Percentiles rank a stretch among this genome's conserved stretches.
Evolutionary conservation across 164 flowering plant genomes (phyloP).

Genomic region (Buxus sempervirens): DNA sequence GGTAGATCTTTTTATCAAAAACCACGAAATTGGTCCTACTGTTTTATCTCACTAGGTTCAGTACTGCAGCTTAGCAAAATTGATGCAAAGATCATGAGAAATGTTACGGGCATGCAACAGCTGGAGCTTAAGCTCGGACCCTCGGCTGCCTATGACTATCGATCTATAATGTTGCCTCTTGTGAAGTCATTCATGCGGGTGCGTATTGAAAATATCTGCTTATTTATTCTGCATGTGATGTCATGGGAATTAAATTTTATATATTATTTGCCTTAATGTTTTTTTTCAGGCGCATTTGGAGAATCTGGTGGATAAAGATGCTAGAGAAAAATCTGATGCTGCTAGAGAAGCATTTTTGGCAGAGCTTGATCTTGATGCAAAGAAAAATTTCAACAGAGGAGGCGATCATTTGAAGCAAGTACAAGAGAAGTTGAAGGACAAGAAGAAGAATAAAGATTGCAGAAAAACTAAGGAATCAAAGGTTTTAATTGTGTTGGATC

Average conservation of each 20-base stretch:
- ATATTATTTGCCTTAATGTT: slow-evolving; percentile 9
- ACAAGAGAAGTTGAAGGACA: slow-evolving; percentile 77
- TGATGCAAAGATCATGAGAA: slow-evolving; percentile 79
- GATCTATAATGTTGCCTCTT: slow-evolving; percentile 63
- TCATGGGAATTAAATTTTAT: neutral
- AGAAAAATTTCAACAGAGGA: slow-evolving; percentile 49
- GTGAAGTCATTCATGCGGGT: slow-evolving; percentile 83
- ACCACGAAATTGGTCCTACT: neutral
- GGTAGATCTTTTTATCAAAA: slow-evolving; percentile 6
- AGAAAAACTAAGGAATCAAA: slow-evolving; percentile 68
- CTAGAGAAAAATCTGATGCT: slow-evolving; percentile 95
- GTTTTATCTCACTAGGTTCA: slow-evolving; percentile 23
- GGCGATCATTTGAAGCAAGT: slow-evolving; percentile 44
- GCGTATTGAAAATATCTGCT: slow-evolving; percentile 21
- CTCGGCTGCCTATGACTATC: slow-evolving; percentile 67
- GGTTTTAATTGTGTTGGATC: slow-evolving; percentile 38
- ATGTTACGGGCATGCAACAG: slow-evolving; percentile 69
- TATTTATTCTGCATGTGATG: neutral
- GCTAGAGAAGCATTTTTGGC: slow-evolving; percentile 94
- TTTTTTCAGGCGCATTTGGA: slow-evolving; percentile 73
- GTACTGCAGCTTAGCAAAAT: slow-evolving; percentile 82
- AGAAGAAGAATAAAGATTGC: slow-evolving; percentile 71
- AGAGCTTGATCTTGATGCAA: slow-evolving; percentile 86
- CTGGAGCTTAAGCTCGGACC: slow-evolving; percentile 76
- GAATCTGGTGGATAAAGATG: slow-evolving; percentile 90